Conservation (phyloP, 2,329 filamentous ascomycete species). For the Mollisiaceae sp. region DNA sequence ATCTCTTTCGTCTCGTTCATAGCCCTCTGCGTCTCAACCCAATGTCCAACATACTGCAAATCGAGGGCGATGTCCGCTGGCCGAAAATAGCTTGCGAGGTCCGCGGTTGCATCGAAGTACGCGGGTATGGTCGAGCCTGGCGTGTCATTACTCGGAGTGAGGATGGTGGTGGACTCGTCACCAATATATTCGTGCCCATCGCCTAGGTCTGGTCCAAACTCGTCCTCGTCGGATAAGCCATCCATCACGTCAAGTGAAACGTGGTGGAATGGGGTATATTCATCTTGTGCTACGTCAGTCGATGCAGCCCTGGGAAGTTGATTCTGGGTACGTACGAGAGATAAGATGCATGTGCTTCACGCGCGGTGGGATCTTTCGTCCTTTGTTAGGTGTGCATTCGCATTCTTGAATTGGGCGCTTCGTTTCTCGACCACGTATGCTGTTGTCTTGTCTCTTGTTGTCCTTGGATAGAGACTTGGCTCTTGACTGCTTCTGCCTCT, state of each 20-base stretch:
- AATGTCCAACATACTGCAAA: background rate
- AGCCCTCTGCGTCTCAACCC: background rate
- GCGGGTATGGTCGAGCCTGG: background rate
- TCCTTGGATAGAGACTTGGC: background rate
- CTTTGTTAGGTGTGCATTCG: background rate
- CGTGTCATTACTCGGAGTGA: background rate
- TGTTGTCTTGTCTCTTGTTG: background rate
- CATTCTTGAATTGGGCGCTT: background rate
- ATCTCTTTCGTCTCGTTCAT: background rate
- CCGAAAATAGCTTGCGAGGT: background rate
- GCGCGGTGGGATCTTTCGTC: background rate
- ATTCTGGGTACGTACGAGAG: background rate
- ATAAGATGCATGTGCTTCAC: background rate
- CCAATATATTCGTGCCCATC: background rate
- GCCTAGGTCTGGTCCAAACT: background rate
- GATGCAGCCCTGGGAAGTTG: background rate
- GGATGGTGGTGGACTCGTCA: constrained; percentile 1
- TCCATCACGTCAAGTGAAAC: background rate
- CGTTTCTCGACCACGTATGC: background rate
- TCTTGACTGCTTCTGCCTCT: background rate
- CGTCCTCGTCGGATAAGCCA: background rate
- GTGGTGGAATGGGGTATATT: constrained; percentile 6
- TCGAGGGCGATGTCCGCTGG: background rate
- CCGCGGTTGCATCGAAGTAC: background rate
- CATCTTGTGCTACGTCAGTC: background rate